phyloP scores from a whole-genome alignment of 495 filamentous ascomycete genomes.

The Xylaria scruposa region DNA sequence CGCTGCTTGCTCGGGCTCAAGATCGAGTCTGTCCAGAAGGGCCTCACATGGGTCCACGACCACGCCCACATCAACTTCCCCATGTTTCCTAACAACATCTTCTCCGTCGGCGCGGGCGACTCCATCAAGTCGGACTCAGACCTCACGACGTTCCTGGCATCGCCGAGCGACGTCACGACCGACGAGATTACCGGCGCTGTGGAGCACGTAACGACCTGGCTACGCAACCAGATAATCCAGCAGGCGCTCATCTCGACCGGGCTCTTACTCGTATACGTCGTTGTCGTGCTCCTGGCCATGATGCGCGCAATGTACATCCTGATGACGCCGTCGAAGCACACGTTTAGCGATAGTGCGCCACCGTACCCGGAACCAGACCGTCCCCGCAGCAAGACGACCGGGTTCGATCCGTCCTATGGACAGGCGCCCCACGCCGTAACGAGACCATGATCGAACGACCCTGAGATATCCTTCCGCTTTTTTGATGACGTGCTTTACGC shows the following conservation, averaged over 20 bases:
- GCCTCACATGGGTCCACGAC: conserved; percentile 87
- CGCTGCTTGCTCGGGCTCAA: conserved; percentile 80
- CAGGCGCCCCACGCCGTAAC: not conserved
- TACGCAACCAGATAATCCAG: conserved; percentile 68
- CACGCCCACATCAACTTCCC: conserved; percentile 86
- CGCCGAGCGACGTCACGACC: conserved; percentile 69
- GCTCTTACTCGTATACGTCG: conserved; percentile 75
- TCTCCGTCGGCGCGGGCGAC: conserved; percentile 77
- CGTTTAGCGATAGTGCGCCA: conserved; percentile 11
- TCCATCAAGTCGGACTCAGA: conserved; percentile 63
- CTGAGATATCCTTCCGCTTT: not conserved
- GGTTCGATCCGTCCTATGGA: not conserved
- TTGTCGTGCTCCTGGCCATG: conserved; percentile 77
- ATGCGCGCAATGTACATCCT: conserved; percentile 65
- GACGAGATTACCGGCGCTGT: conserved; percentile 85
- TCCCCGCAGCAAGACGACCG: not conserved
- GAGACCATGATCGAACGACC: not conserved
- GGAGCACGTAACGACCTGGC: conserved; percentile 63
- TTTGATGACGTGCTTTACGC: not conserved
- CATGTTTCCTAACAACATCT: conserved; percentile 75
- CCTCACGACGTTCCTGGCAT: conserved; percentile 75
- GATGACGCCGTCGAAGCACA: conserved; percentile 37
- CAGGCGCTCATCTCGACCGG: conserved; percentile 78
- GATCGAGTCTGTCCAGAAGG: conserved; percentile 76
- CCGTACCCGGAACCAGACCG: not conserved